Base-by-base conservation (phyloP, 1,284 basidiomycete species). In the Vanrija sp. region DNA sequence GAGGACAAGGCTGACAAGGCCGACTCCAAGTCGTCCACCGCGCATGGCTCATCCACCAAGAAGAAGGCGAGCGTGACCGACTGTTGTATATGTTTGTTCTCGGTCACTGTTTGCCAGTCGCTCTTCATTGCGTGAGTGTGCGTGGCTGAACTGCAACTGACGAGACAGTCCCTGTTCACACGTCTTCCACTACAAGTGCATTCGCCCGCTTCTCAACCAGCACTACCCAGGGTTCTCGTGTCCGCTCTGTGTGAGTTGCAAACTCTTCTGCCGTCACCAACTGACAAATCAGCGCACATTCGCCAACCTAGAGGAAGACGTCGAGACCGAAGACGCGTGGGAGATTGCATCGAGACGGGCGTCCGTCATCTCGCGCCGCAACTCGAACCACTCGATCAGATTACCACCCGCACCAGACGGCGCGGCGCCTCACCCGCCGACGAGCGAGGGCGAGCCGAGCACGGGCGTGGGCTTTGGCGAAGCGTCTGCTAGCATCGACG, bases 161-260 rank as follows among this genome's bases (percentile, higher is more conserved):
- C 71, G 71, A 0, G 75, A 67, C 66, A 77, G 75, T n/a, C 91
- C 91, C 0, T 94, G 91, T 74, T 95, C 91, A 6, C 95, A 98
- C 76, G 87, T 94, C 48, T 97, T 96, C 80, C 95, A 97, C 77
- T 98, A 89, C 83, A 98, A 98, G 76, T 98, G 96, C 75, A 95
- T 98, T 62, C 84, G 92, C 0, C 94, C 93, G 0, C 80, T 98
- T 16, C 81, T 98, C 41, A 83, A 88, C 63, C 64, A 82, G 36
- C 93, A 98, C 75, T 85, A 95, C 65, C 91, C 95, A 0, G 89
- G 90, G 3, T 98, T 98, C 77, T 89, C 86, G 7, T 98, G 95
- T 66, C 96, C 95, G 0, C 83, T 98, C 8, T 98, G 95, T 75
- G 75, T 76, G 53, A 61, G 73, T 69, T 19, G 4, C 41, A 2